Base-by-base conservation (phyloP, 352 stramenopile genomes). In the Phytophthora citricola region DNA sequence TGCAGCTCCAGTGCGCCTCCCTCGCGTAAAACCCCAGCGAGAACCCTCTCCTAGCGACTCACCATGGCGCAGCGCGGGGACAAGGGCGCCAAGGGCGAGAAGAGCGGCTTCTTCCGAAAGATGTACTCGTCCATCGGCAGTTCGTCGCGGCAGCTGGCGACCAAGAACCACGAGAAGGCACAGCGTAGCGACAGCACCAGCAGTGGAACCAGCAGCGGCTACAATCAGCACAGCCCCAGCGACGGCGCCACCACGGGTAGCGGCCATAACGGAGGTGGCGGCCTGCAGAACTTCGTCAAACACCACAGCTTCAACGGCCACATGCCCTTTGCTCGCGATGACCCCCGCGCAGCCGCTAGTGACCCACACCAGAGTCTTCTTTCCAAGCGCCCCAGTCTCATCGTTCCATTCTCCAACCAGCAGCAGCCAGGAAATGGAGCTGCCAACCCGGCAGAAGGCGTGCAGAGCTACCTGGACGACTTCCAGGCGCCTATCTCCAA, bases 401-500 rank as follows among this genome's bases (percentile, higher is more conserved):
- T 94, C 54, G 75, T 94, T 24, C 85, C 85, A 10, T 92, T 94
- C 51, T 58, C 49, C 22, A 67, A 70, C 40, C 67, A 75, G 41
- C 66, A 76, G 34, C 54, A 73, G 22, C 41, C 58, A 11, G 29
- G 44, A 43, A 64, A 56, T 41, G 59, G 47, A n/a, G 48, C 48
- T 6, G 41, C 34, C 9, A 70, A 66, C 46, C 48, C 64, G 2
- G 39, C 64, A 14, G 56, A 74, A 14, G 76, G 83, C 17, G 52
- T 58, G 5, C 67, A 74, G 57, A 79, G 65, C 51, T 93, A 93
- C 63, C 55, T 89, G 52, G 79, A 88, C 39, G 85, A 93, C 72
- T 93, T 93, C 60, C 85, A 93, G 63, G 84, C 85, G 53, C 83
- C 83, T 22, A 92, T 92, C 50, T 87, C 85, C 52, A 92, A 93